Evolutionary conservation across 768 basidiomycete genomes (phyloP), one percentile per base, ranked within the genome.

Genomic region (Aureoboletus auriporus): DNA sequence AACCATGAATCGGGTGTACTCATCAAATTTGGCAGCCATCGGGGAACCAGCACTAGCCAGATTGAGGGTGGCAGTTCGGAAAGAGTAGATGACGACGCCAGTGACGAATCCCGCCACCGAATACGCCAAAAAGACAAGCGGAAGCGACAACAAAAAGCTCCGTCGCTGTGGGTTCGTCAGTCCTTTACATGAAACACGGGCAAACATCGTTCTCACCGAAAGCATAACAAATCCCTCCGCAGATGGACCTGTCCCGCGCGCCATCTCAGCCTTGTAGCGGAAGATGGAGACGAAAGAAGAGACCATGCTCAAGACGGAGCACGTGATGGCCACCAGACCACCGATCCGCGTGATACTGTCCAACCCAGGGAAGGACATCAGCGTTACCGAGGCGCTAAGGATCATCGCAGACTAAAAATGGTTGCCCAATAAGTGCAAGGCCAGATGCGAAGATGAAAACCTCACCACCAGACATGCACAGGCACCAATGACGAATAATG

Each of bases 351-450:
- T 69, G 52, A 83, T 53, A 50, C 71, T 76, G 63, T 84, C 83
- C 65, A 92, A 56, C 34, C 83, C 85, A 57, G 89, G 88, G 45
- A 92, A 75, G 43, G 86, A 79, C 62, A 92, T 76, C 69, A 90
- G 83, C 26, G 87, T 89, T 48, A 89, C 84, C 35, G 88, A 86
- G 29, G 87, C 84, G 56, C 89, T 89, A 49, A 91, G 71, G 20
- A 90, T 75, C 49, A 90, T 76, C 27, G 89, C 89, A 57, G 88
- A 86, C 89, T 91, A 64, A 33, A 45, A 23, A 23, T 4, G 20
- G 4, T 5, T 9, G 7, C n/a, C 56, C 14, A 38, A 42, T 60
- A 28, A 56, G 49, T 16, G 1, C 14, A 6, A 16, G 2, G 12
- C 49, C 33, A 28, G 44, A n/a, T 38, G 29, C 40, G 2, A 28